Conservation (phyloP, 2,329 filamentous ascomycete species). For the Fonsecaea monophora region DNA sequence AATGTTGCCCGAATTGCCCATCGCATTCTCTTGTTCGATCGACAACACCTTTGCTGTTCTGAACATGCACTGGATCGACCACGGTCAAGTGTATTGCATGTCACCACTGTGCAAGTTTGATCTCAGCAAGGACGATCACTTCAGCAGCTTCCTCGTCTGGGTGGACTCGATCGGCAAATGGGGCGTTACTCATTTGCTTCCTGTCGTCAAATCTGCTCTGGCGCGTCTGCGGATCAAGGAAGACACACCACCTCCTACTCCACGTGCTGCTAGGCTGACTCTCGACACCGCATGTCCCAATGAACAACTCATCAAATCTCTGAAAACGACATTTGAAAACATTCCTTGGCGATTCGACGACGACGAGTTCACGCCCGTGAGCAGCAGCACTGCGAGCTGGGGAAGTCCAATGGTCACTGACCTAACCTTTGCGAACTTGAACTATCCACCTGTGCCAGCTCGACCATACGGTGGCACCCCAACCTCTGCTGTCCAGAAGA, state of each 20-base stretch:
- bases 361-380: constrained; percentile 38
- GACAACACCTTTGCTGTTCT: constrained; percentile 39
- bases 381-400: constrained; percentile 38
- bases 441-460: constrained; percentile 12
- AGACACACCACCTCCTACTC: constrained; percentile 34
- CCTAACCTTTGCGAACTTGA: constrained; percentile 20
- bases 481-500: constrained; percentile 24
- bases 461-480: constrained; percentile 17
- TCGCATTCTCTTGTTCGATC: constrained; percentile 39
- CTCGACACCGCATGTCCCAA: constrained; percentile 31
- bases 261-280: constrained; percentile 25
- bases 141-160: constrained; percentile 37
- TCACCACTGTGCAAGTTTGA: constrained; percentile 40
- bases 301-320: constrained; percentile 32
- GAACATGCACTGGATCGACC: constrained; percentile 41
- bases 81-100: constrained; percentile 40
- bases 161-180: constrained; percentile 39
- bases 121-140: constrained; percentile 37
- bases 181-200: constrained; percentile 35
- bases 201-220: constrained; percentile 36
- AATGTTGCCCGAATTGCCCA: constrained; percentile 30
- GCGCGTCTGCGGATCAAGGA: constrained; percentile 25
- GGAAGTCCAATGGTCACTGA: constrained; percentile 34
- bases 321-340: constrained; percentile 37
- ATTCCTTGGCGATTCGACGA: constrained; percentile 38